These are phyloP conservation scores for Lagerstroemia speciosa DNA, from an alignment of 345 rosid genomes.

Conservation along the genomic window DNA sequence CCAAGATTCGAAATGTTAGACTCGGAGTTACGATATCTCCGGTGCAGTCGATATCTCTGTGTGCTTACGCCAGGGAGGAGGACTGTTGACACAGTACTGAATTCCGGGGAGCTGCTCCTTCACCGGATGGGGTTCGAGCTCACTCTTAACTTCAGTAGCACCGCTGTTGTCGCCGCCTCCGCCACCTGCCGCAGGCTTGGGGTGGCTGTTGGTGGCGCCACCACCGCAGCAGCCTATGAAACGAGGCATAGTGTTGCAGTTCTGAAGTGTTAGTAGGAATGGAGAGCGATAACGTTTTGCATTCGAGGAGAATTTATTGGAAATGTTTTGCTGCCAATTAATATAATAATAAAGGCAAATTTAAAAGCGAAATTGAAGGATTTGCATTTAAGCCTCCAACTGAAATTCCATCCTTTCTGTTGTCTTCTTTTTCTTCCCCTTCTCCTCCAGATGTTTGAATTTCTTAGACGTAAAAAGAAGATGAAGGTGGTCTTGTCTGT, in stretches of 20 bases:
- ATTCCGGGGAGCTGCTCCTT: constrained; percentile 38
- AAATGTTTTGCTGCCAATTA: not conserved
- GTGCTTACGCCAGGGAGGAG: constrained; percentile 64
- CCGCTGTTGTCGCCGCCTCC: not conserved
- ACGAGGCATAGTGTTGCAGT: not conserved
- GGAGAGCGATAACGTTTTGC: not conserved
- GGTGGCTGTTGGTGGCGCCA: not conserved
- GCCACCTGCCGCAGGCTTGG: not conserved
- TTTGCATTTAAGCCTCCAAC: not conserved
- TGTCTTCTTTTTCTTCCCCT: not conserved
- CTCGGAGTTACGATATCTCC: not conserved
- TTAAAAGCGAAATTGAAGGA: not conserved
- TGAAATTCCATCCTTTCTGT: not conserved
- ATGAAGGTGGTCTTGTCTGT: no score
- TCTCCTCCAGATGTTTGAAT: not conserved
- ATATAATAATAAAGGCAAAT: not conserved
- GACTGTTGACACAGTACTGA: constrained; percentile 59
- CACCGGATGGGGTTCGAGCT: not conserved
- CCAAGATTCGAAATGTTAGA: not conserved
- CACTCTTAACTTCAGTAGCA: constrained; percentile 27
- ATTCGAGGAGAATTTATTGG: not conserved
- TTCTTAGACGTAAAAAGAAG: no score
- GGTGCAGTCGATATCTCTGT: not conserved
- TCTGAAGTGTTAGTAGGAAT: not conserved
- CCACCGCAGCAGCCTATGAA: not conserved